Evolutionary conservation across 2,329 filamentous ascomycete genomes (phyloP), one percentile per base, ranked within the genome.

Genomic region (Zymoseptoria pseudotritici): DNA sequence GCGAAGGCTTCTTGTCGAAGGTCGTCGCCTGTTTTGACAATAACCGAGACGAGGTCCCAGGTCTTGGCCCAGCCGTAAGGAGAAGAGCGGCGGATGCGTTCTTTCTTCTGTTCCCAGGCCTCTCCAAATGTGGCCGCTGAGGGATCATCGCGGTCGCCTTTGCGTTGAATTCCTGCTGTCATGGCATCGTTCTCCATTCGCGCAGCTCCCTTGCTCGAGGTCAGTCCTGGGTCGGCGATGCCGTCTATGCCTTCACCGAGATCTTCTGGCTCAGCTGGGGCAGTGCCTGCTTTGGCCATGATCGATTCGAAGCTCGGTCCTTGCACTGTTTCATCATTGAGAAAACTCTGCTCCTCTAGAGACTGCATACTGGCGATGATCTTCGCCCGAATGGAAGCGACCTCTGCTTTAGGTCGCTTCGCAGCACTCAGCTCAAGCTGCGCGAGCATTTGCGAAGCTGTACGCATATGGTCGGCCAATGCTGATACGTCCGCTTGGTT

Each of bases 311-410:
- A 93, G 0, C 87, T 92, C 19, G 89, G 88, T 0, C 84, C 82
- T 61, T 85, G 82, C 4, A 69, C 68, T n/a, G 78, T 78, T 55
- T 91, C 88, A 63, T 91, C 88, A 2, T 84, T 76, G 55, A 91
- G 86, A 68, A 94, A 94, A 71, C 86, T 92, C 72, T 93, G 88
- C 73, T 94, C 90, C 73, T 94, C 90, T 8, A 94, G 77, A 65
- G 83, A 91, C 72, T 94, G 90, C 90, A 94, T 94, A 73, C 89
- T 93, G 2, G 90, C 90, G 68, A 94, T 94, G 64, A 94, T 94
- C 75, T 90, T 91, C 50, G 89, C 86, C 66, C 90, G 83, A 72
- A 94, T 94, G 7, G 89, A 88, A 19, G 89, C 90, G 4, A 94
- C 90, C 74, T 94, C 90, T 29, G 86, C 84, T 70, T 84, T 88